Evolutionary conservation across 2,329 filamentous ascomycete genomes (phyloP).

Genomic region (Chaetothyriales sp.): DNA sequence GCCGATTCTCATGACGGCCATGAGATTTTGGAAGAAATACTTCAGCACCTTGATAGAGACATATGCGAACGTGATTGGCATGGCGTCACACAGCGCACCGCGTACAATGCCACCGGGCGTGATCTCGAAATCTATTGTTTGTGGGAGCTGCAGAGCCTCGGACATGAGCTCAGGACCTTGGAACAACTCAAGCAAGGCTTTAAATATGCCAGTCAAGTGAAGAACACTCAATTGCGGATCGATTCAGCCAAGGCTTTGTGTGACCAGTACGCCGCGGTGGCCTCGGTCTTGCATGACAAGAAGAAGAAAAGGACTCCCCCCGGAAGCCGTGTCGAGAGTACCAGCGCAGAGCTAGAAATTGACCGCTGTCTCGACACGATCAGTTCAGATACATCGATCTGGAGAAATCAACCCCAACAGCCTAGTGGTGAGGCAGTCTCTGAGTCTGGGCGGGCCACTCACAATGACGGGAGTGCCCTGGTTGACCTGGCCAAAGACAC

Average conservation of each 20-base stretch:
- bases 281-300: slow-evolving; percentile 13
- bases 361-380: background rate
- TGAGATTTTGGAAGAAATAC: background rate
- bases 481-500: slow-evolving; percentile 1
- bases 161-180: slow-evolving; percentile 1
- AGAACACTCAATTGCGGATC: slow-evolving; percentile 12
- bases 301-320: slow-evolving; percentile 3
- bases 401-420: background rate
- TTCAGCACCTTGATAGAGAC: background rate
- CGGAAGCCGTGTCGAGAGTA: background rate
- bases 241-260: slow-evolving; percentile 9
- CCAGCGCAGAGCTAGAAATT: background rate
- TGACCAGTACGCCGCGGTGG: slow-evolving; percentile 3
- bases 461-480: background rate
- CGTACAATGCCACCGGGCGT: slow-evolving; percentile 9
- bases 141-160: slow-evolving; percentile 9
- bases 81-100: background rate
- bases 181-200: slow-evolving; percentile 4
- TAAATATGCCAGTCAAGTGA: slow-evolving; percentile 6
- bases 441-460: background rate
- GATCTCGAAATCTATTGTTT: slow-evolving; percentile 13
- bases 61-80: slow-evolving; percentile 10
- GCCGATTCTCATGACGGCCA: background rate
- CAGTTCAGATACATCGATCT: background rate
- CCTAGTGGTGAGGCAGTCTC: background rate